Evolutionary conservation across 768 basidiomycete species (phyloP).

Genomic region (Amanita pseudoporphyria): DNA sequence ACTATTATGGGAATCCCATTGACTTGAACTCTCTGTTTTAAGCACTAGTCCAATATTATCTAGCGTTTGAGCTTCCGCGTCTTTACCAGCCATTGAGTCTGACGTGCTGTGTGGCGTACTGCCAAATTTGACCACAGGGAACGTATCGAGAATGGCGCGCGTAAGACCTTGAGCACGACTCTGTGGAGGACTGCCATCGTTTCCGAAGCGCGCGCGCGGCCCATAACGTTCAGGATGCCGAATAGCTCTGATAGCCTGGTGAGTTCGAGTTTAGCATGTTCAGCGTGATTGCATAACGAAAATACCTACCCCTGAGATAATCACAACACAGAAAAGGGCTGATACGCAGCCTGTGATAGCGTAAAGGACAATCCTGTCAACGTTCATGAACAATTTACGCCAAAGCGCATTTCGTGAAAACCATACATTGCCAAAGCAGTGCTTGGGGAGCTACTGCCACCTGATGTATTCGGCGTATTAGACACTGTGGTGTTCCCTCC

Average conservation of each 20-base stretch:
- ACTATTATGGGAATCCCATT: neutral
- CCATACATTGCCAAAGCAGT: conserved; percentile 73
- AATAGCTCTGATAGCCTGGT: conserved; percentile 71
- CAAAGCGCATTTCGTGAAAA: neutral
- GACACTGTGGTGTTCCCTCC: conserved; percentile 16
- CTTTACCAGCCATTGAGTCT: conserved; percentile 12
- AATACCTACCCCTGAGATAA: conserved; percentile 66
- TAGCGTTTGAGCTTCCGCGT: conserved; percentile 16
- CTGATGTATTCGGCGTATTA: conserved; percentile 14
- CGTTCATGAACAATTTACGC: conserved; percentile 4
- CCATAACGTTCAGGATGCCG: conserved; percentile 91
- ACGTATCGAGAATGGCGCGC: conserved; percentile 91
- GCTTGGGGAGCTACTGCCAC: conserved; percentile 19
- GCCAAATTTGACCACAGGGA: conserved; percentile 87
- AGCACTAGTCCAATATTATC: conserved; percentile 7
- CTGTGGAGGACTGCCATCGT: conserved; percentile 34
- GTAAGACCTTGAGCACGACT: conserved; percentile 79
- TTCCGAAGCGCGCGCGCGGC: conserved; percentile 41
- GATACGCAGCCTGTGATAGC: conserved; percentile 86
- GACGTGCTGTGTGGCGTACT: conserved; percentile 9
- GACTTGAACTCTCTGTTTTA: conserved; percentile 13
- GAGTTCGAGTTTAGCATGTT: conserved; percentile 5
- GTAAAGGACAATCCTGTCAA: conserved; percentile 68
- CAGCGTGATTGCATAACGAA: neutral
- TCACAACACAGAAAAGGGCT: conserved; percentile 74